Conservation (phyloP, 208 protist genomes). For the Strigomonas culicis region DNA sequence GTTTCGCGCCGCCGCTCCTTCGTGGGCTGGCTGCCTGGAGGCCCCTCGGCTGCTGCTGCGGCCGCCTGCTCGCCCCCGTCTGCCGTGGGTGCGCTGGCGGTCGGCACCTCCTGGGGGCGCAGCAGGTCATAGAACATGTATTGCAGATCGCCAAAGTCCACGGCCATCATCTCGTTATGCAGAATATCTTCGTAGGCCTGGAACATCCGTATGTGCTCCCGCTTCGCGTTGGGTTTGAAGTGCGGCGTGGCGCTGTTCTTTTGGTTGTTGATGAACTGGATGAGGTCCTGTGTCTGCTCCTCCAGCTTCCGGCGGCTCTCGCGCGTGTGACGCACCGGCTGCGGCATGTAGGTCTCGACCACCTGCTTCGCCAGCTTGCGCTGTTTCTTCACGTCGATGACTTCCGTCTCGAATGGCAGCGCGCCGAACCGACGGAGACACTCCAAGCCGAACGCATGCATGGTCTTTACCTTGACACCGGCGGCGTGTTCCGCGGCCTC, state of each 20-base stretch:
- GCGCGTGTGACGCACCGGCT: not conserved
- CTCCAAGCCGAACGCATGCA: constrained; percentile 82
- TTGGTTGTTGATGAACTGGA: constrained; percentile 54
- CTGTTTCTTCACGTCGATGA: constrained; percentile 63
- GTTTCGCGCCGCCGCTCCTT: not conserved
- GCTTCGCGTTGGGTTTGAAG: constrained; percentile 28
- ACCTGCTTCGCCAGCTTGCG: constrained; percentile 42
- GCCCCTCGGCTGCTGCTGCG: constrained; percentile 9
- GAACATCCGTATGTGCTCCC: constrained; percentile 28
- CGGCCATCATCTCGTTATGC: constrained; percentile 57
- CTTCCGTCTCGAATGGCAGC: constrained; percentile 37
- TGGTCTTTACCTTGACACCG: constrained; percentile 72
- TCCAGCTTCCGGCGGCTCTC: not conserved
- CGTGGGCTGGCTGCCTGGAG: not conserved
- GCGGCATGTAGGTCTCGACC: constrained; percentile 25
- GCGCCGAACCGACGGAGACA: constrained; percentile 66
- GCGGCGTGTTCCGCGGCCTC: not conserved
- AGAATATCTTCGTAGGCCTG: constrained; percentile 61
- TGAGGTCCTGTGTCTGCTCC: constrained; percentile 47
- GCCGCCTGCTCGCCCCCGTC: not conserved
- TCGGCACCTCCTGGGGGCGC: constrained; percentile 11
- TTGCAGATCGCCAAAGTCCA: constrained; percentile 88
- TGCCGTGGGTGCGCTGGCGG: constrained; percentile 7
- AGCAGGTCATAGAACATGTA: constrained; percentile 70
- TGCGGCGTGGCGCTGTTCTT: constrained; percentile 40